Percentiles rank a stretch among this genome's conserved stretches.
phyloP scores from a whole-genome alignment of 225 moss, liverwort and hornwort genomes.

The Sphagnum contortum region DNA sequence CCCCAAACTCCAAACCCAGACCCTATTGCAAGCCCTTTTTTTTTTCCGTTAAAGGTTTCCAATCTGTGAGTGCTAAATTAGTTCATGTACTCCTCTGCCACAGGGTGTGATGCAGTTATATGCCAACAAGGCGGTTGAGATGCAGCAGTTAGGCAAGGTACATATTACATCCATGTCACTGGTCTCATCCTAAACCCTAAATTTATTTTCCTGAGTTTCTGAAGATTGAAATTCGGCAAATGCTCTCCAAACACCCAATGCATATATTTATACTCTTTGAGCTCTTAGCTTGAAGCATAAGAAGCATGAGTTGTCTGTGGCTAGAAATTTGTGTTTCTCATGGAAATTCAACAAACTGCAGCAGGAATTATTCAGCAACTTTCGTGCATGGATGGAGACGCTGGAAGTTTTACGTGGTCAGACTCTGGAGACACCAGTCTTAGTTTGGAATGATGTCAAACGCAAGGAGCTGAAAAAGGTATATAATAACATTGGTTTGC shows the following conservation, averaged over 20 bases:
- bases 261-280: too few species aligned
- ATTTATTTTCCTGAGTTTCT: too few species aligned
- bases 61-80: too few species aligned
- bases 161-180: not conserved
- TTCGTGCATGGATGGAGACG: constrained; percentile 85
- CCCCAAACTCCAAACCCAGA: too few species aligned
- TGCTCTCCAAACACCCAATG: too few species aligned
- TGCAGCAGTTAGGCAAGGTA: constrained; percentile 65
- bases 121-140: constrained; percentile 63
- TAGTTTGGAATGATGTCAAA: constrained; percentile 98
- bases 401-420: constrained; percentile 69
- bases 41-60: too few species aligned
- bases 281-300: too few species aligned
- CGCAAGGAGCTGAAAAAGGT: constrained; percentile 87
- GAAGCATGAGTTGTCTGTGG: too few species aligned
- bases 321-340: not conserved
- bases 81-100: constrained; percentile 1
- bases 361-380: constrained; percentile 30
- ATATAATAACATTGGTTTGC: not conserved
- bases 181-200: too few species aligned
- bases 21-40: too few species aligned
- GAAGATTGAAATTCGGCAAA: too few species aligned
- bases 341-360: not conserved
- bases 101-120: constrained; percentile 92
- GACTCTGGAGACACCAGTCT: constrained; percentile 81